Conservation (phyloP, 108 stramenopile species). For the Fistulifera pelliculosa region DNA sequence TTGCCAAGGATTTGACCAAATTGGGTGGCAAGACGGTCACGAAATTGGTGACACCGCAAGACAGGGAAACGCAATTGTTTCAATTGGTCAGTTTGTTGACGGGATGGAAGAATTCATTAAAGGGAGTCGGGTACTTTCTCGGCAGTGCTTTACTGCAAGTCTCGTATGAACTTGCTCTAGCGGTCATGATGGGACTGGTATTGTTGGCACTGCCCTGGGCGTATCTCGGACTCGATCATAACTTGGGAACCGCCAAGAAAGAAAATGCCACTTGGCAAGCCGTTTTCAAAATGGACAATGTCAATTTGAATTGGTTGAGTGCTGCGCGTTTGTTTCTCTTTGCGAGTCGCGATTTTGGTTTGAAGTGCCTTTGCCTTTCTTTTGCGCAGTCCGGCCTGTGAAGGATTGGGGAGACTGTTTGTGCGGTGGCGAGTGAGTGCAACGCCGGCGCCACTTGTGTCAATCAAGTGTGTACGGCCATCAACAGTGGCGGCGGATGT, state of each 20-base stretch:
- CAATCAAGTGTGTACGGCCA: slow-evolving; percentile 38
- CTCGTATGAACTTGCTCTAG: slow-evolving; percentile 65
- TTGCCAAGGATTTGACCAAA: slow-evolving; percentile 92
- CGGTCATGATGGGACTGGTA: slow-evolving; percentile 79
- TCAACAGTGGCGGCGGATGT: slow-evolving; percentile 75
- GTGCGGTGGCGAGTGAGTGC: slow-evolving; percentile 18
- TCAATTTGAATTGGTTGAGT: slow-evolving; percentile 77
- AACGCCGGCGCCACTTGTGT: slow-evolving; percentile 52
- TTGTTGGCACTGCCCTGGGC: slow-evolving; percentile 83
- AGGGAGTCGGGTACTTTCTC: slow-evolving; percentile 87
- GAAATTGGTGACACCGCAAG: slow-evolving; percentile 89
- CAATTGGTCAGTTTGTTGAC: slow-evolving; percentile 82
- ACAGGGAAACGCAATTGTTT: slow-evolving; percentile 77
- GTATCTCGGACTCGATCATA: slow-evolving; percentile 61
- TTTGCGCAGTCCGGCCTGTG: slow-evolving; percentile 73
- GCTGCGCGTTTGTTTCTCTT: slow-evolving; percentile 87
- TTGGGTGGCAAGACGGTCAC: slow-evolving; percentile 91
- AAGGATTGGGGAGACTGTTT: slow-evolving; percentile 47
- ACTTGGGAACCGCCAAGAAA: slow-evolving; percentile 75
- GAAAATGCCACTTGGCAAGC: slow-evolving; percentile 65
- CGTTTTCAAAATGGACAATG: slow-evolving; percentile 70
- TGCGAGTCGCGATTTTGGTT: slow-evolving; percentile 92
- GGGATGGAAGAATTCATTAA: slow-evolving; percentile 92
- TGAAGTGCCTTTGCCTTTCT: slow-evolving; percentile 91
- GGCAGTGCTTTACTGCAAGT: slow-evolving; percentile 73